Evolutionary conservation across 192 early-diverging fungal species (phyloP).

Genomic region (Backusella morwellensis): DNA sequence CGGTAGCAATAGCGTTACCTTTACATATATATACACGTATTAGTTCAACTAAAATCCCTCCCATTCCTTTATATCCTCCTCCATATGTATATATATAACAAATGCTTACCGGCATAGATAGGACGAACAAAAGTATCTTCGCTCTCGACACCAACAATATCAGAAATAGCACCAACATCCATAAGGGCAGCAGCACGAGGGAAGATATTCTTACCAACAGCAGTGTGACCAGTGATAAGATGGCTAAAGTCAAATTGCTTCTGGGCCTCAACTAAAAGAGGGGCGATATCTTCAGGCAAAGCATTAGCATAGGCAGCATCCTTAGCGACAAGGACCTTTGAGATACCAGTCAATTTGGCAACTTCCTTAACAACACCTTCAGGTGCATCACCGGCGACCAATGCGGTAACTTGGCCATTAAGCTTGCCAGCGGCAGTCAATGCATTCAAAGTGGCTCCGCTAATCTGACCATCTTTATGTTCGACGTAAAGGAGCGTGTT

Average conservation of each 20-base stretch:
- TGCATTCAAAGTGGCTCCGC: constrained; percentile 79
- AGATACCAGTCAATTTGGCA: constrained; percentile 64
- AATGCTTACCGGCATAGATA: constrained; percentile 86
- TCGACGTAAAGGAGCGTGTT: constrained; percentile 90
- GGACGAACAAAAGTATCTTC: constrained; percentile 93
- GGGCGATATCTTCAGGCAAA: constrained; percentile 80
- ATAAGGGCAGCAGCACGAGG: constrained; percentile 91
- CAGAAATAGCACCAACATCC: constrained; percentile 90
- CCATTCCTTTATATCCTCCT: not conserved
- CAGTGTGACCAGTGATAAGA: constrained; percentile 82
- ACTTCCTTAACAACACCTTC: constrained; percentile 62
- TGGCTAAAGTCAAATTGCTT: constrained; percentile 77
- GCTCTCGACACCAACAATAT: constrained; percentile 76
- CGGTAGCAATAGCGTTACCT: constrained; percentile 96
- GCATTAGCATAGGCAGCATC: constrained; percentile 73
- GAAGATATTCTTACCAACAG: constrained; percentile 92
- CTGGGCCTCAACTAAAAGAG: constrained; percentile 68
- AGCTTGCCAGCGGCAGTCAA: constrained; percentile 83
- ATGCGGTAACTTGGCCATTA: constrained; percentile 79
- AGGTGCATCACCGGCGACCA: constrained; percentile 80
- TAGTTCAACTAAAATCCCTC: not conserved
- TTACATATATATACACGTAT: not conserved
- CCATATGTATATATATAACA: not conserved
- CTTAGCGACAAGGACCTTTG: constrained; percentile 86
- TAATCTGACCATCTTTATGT: constrained; percentile 74